Evolutionary conservation across 306 rosid species (phyloP), one percentile per base, ranked within the genome.

Genomic region (Astragalus glycyphyllos): DNA sequence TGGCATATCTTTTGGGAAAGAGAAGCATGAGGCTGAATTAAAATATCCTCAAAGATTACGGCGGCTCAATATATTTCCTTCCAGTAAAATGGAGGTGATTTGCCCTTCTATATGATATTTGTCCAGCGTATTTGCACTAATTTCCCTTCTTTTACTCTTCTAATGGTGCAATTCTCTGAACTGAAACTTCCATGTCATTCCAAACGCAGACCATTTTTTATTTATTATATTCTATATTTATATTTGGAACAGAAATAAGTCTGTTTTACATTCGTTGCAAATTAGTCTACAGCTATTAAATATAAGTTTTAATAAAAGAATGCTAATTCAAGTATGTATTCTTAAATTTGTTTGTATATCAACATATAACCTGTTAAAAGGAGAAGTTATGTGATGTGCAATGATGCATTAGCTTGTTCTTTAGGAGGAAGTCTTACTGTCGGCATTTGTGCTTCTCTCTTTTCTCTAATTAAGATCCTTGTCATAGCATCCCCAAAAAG

Each of bases 1-100:
- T 78, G 72, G 72, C 54, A 60, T 82, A 53, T 67, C 83, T 75
- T 79, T 53, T 82, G 99, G 95, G 61, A 89, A 86, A 87, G 96
- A 94, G 77, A 91, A 80, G 91, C 94, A 91, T 65, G 96, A 86
- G 32, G 97, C 99, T 7, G 99, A 94, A 82, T 42, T 89, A 68
- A 84, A 77, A 65, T 89, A 87, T 80, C 99, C 99, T 50, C 94
- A 86, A 85, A 86, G 99, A 85, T 89, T 89, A 67, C 92, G 85
- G 14, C 82, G 97, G 82, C 88, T 94, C 20, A 82, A 91, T 79
- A 84, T 91, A 76, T 94, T 91, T 87, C 96, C 92, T 77, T 74
- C 89, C 38, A 85, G 84, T 71, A 94, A 91, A 89, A 45, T 49
- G 75, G 95, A 94, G 99, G 99, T 94, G 74, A 69, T 77, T 74